Percentiles rank a stretch among this genome's conserved stretches.
Evolutionary conservation across 441 rosid genomes (phyloP).

Genomic region (Eruca vesicaria): DNA sequence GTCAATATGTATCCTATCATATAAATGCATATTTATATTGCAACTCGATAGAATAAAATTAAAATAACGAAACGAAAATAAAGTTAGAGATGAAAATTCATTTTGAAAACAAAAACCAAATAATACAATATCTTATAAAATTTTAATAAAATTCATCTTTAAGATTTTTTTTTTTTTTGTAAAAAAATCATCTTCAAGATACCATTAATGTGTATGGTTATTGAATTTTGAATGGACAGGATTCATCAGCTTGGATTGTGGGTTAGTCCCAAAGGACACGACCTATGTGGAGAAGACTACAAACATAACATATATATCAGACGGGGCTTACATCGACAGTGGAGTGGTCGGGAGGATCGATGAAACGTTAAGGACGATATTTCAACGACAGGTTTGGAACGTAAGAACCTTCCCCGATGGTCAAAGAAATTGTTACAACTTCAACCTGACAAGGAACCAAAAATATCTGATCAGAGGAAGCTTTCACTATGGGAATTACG

Average conservation of each 20-base stretch:
- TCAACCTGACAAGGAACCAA: neutral
- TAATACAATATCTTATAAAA: too few relatives aligned
- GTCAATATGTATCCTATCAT: too few relatives aligned
- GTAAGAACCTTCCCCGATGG: neutral
- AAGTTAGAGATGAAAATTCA: too few relatives aligned
- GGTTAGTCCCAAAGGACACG: neutral
- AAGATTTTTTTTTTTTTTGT: too few relatives aligned
- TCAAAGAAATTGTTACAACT: neutral
- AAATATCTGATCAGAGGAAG: neutral
- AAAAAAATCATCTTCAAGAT: neutral
- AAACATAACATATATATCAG: neutral
- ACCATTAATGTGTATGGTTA: neutral
- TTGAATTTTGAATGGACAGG: neutral
- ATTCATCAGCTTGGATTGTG: constrained; percentile 6
- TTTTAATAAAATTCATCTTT: too few relatives aligned
- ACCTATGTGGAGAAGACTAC: neutral
- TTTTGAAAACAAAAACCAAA: too few relatives aligned
- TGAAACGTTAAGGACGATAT: neutral
- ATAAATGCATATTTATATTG: too few relatives aligned
- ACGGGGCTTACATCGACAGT: neutral
- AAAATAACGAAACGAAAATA: too few relatives aligned
- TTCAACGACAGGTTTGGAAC: constrained; percentile 1
- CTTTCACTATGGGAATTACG: neutral
- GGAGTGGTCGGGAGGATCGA: neutral
- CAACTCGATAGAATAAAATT: too few relatives aligned